A percentile compares a stretch with the other conserved stretches of the same genome.
These are phyloP conservation scores for Pseudoturritis turrita DNA, from an alignment of 345 rosid genomes.

Conservation along the genomic window DNA sequence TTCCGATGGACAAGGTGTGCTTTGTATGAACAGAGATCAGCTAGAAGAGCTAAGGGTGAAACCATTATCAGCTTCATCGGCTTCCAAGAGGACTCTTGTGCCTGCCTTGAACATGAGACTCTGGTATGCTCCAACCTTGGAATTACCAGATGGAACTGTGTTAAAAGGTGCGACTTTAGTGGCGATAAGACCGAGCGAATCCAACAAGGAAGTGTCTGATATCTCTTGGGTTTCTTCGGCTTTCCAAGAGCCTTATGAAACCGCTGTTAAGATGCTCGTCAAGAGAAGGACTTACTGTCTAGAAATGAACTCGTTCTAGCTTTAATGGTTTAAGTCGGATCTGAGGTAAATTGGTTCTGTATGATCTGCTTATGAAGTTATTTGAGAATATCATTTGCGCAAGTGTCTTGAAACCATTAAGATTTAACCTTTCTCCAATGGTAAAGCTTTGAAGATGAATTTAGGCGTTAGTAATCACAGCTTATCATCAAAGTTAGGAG, in stretches of 20 bases:
- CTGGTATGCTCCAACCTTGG: slow-evolving; percentile 89
- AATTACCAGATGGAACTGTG: slow-evolving; percentile 77
- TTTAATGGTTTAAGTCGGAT: background rate
- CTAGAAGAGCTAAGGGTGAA: slow-evolving; percentile 87
- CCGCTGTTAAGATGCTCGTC: slow-evolving; percentile 83
- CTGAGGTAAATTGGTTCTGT: slow-evolving; percentile 29
- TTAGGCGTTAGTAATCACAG: too few species aligned
- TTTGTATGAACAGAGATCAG: slow-evolving; percentile 88
- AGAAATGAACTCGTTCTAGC: slow-evolving; percentile 98
- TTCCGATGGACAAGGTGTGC: slow-evolving; percentile 85
- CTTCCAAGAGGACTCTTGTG: slow-evolving; percentile 90
- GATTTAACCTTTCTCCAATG: background rate
- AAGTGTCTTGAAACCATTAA: background rate
- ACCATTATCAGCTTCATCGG: slow-evolving; percentile 87
- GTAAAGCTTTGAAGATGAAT: background rate
- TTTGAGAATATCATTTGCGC: background rate
- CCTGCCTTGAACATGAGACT: slow-evolving; percentile 93
- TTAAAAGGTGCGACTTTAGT: slow-evolving; percentile 89
- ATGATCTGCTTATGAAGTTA: background rate
- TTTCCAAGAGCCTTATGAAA: slow-evolving; percentile 80
- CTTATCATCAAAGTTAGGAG: too few species aligned
- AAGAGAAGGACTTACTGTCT: slow-evolving; percentile 91
- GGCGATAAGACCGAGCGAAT: slow-evolving; percentile 85
- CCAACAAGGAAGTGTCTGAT: slow-evolving; percentile 66
- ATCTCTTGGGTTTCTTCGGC: slow-evolving; percentile 74